phyloP scores from a whole-genome alignment of 1,284 basidiomycete species.

The Schizophyllum amplum region DNA sequence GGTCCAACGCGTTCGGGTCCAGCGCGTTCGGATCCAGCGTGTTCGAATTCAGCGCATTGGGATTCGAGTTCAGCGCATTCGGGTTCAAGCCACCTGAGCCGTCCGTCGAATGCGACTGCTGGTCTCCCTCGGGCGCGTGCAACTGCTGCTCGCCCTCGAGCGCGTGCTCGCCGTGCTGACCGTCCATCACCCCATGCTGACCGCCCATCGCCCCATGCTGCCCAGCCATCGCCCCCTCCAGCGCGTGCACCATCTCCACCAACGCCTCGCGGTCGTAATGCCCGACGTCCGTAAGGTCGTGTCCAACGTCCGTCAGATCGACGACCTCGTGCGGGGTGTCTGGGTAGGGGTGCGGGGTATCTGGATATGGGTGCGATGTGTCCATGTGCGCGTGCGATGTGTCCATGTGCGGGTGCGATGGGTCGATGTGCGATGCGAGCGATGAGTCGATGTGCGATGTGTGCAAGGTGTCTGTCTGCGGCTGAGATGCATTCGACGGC shows the following conservation, averaged over 20 bases:
- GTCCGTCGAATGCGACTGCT: too few relatives aligned
- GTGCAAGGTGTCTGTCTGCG: neutral
- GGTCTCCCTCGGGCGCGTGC: too few relatives aligned
- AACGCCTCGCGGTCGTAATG: neutral
- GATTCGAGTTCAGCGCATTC: too few relatives aligned
- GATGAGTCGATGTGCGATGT: neutral
- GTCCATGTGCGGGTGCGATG: neutral
- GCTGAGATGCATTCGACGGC: neutral
- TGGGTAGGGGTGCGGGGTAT: too few relatives aligned
- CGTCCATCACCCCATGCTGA: too few relatives aligned
- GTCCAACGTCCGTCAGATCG: neutral
- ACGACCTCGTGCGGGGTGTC: neutral
- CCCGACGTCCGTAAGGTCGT: neutral
- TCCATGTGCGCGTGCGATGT: neutral
- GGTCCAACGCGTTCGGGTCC: too few relatives aligned
- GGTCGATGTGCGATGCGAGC: neutral
- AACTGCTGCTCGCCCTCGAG: too few relatives aligned
- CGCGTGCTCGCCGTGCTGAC: too few relatives aligned
- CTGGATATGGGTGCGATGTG: neutral
- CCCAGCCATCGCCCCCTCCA: neutral
- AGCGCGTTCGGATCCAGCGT: too few relatives aligned
- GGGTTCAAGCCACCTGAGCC: neutral
- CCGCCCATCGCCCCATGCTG: neutral
- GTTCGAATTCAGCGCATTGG: too few relatives aligned
- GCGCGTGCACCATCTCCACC: neutral